Conservation (phyloP, 768 basidiomycete species). For the Serendipita sp. region DNA sequence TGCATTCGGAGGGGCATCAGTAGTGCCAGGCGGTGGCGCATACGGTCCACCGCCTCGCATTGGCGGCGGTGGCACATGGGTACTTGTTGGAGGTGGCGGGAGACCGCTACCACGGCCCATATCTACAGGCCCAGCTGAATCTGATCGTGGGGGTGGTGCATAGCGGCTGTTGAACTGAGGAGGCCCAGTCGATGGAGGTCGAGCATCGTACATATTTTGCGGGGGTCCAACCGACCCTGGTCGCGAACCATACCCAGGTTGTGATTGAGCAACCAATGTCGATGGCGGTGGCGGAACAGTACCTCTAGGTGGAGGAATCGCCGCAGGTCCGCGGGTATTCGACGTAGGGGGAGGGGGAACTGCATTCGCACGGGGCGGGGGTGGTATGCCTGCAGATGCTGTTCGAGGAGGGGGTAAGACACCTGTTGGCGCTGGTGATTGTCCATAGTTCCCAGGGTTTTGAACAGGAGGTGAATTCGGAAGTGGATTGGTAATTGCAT, state of each 20-base stretch:
- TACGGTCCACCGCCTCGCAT: conserved; percentile 17
- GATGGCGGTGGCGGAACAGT: conserved; percentile 7
- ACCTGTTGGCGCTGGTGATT: conserved; percentile 14
- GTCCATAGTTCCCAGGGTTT: conserved; percentile 28
- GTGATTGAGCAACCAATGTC: neutral
- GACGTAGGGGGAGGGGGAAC: conserved; percentile 24
- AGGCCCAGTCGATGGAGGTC: conserved; percentile 6
- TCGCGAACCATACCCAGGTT: neutral
- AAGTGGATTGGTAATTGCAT: conserved; percentile 79
- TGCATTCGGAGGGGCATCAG: neutral
- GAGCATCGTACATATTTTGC: conserved; percentile 3
- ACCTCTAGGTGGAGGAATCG: conserved; percentile 16
- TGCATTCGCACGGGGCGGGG: conserved; percentile 23
- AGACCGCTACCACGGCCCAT: neutral
- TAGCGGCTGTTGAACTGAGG: neutral
- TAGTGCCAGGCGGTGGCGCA: conserved; percentile 15
- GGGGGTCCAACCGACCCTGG: conserved; percentile 1
- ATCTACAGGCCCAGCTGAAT: neutral
- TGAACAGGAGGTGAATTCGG: conserved; percentile 36
- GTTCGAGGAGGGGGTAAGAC: conserved; percentile 16
- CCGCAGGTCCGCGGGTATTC: conserved; percentile 16
- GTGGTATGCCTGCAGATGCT: conserved; percentile 20
- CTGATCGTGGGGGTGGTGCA: neutral
- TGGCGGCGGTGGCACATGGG: conserved; percentile 8
- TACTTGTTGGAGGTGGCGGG: conserved; percentile 12